These are phyloP conservation scores for Alternaria sp. DNA, from an alignment of 2,329 filamentous ascomycete genomes.

Conservation along the genomic window DNA sequence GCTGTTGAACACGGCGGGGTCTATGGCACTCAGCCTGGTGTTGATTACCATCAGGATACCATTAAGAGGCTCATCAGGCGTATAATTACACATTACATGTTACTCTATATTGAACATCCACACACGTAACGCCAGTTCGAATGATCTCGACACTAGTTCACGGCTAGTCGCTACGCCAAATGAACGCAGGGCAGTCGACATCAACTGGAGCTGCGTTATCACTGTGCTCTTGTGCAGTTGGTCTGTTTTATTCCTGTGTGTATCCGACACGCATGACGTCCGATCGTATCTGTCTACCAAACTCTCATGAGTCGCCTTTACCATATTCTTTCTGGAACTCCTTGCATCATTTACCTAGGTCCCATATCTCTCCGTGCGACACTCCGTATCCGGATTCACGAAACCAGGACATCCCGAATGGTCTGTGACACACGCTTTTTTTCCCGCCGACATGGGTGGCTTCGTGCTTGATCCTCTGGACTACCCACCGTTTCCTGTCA, in stretches of 20 bases:
- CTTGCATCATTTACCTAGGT: neutral
- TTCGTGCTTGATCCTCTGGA: neutral
- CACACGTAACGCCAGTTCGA: too few relatives aligned
- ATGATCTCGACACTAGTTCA: neutral
- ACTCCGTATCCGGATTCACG: neutral
- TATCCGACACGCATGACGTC: neutral
- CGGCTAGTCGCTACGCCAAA: neutral
- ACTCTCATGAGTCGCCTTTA: neutral
- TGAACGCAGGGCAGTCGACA: neutral
- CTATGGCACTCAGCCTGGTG: neutral
- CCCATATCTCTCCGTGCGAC: neutral
- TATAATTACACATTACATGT: neutral
- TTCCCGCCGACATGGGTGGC: neutral
- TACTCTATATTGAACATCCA: neutral
- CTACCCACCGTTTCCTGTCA: neutral
- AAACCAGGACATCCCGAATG: neutral
- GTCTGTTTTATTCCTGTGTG: neutral
- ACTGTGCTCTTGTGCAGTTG: neutral
- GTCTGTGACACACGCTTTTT: neutral
- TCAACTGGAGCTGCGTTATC: neutral
- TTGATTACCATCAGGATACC: neutral
- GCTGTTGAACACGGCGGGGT: neutral
- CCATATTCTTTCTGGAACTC: neutral
- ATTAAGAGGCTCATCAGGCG: neutral
- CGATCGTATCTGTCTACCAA: neutral